Conservation (phyloP, 495 filamentous ascomycete species). For the Stereocaulon alpinum region DNA sequence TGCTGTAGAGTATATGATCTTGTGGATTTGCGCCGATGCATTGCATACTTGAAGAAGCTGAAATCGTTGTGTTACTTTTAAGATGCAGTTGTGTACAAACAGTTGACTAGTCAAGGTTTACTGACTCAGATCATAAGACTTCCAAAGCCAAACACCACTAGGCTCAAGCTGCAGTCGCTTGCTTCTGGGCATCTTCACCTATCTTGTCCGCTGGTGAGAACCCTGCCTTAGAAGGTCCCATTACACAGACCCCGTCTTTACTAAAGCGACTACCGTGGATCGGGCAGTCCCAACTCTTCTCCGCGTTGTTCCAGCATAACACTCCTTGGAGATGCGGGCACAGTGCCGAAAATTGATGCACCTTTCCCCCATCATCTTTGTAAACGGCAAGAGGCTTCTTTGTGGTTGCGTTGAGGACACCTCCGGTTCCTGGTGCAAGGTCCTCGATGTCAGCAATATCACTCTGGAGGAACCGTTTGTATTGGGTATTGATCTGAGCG, state of each 20-base stretch:
- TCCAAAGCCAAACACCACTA: no score
- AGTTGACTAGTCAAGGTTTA: no score
- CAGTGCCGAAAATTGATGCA: conserved; percentile 39
- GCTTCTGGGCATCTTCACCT: conserved; percentile 12
- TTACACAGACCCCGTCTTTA: conserved; percentile 40
- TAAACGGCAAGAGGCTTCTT: conserved; percentile 43
- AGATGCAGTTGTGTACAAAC: no score
- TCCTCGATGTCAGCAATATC: conserved; percentile 51
- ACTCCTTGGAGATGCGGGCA: conserved; percentile 49
- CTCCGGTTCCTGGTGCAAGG: conserved; percentile 36
- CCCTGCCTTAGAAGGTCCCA: conserved; percentile 38
- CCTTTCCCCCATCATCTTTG: conserved; percentile 44
- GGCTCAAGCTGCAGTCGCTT: neutral
- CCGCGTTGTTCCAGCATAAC: conserved; percentile 43
- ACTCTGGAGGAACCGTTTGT: conserved; percentile 43
- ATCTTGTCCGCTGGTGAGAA: conserved; percentile 21
- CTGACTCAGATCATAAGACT: no score
- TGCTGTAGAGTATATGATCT: no score
- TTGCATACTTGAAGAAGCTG: no score
- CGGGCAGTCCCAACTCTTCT: conserved; percentile 45
- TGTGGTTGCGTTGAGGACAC: conserved; percentile 38
- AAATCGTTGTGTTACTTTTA: no score
- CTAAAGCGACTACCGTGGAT: conserved; percentile 48
- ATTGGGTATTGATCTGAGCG: conserved; percentile 45
- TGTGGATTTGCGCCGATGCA: no score